phyloP scores from a whole-genome alignment of 352 stramenopile species.

The Pythium dissotocum region DNA sequence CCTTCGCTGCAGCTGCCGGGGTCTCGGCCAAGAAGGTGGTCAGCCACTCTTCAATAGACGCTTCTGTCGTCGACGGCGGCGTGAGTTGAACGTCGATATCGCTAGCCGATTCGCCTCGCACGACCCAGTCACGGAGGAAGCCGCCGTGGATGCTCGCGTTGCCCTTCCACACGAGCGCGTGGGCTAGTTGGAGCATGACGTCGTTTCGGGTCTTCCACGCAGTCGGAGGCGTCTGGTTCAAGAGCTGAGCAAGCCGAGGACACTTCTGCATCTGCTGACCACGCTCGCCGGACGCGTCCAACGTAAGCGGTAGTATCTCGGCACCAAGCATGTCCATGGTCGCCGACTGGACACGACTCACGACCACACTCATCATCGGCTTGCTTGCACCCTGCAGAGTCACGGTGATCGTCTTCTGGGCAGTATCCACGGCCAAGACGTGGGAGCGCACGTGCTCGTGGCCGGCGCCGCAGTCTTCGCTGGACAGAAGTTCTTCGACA shows the following conservation, averaged over 20 bases:
- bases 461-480: conserved; percentile 13
- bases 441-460: conserved; percentile 5
- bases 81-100: conserved; percentile 29
- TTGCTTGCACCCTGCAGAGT: conserved; percentile 27
- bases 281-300: conserved; percentile 18
- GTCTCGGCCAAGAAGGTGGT: conserved; percentile 2
- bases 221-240: conserved; percentile 6
- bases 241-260: conserved; percentile 18
- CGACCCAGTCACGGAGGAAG: conserved; percentile 34
- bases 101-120: conserved; percentile 26
- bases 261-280: conserved; percentile 27
- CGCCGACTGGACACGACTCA: conserved; percentile 25
- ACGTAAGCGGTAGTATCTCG: conserved; percentile 18
- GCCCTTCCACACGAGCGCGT: conserved; percentile 26
- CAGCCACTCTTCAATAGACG: conserved; percentile 12
- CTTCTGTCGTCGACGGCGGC: conserved; percentile 20
- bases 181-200: conserved; percentile 31
- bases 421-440: conserved; percentile 5
- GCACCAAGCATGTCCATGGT: conserved; percentile 19
- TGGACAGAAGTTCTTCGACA: conserved; percentile 13
- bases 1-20: neutral
- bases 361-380: conserved; percentile 23
- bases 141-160: conserved; percentile 22
- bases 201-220: conserved; percentile 27
- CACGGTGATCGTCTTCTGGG: conserved; percentile 5